phyloP scores from a whole-genome alignment of 2,329 filamentous ascomycete genomes.

The Aspergillus brunneoviolaceus region DNA sequence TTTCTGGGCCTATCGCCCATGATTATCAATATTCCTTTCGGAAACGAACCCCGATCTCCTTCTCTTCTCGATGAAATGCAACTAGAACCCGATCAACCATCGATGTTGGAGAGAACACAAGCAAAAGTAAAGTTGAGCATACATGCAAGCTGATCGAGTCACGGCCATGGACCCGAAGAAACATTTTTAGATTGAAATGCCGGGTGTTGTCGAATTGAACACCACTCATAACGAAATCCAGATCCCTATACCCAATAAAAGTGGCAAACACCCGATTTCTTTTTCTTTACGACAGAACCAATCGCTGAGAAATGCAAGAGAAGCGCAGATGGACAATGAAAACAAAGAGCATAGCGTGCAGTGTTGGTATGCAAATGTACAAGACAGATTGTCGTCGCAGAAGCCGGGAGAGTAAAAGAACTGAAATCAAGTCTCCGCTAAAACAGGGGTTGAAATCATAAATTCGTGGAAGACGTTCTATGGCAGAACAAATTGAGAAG shows the following conservation, averaged over 20 bases:
- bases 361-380: slow-evolving; percentile 15
- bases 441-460: slow-evolving; percentile 22
- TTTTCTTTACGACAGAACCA: slow-evolving; percentile 20
- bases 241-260: slow-evolving; percentile 17
- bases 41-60: not conserved
- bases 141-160: too few species aligned
- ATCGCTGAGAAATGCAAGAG: slow-evolving; percentile 28
- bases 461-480: slow-evolving; percentile 28
- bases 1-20: too few species aligned
- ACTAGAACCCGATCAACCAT: slow-evolving; percentile 9
- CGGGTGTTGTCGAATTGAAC: slow-evolving; percentile 15
- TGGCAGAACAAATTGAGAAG: slow-evolving; percentile 15
- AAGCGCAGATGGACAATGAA: slow-evolving; percentile 10
- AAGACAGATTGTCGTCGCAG: slow-evolving; percentile 16
- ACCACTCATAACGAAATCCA: slow-evolving; percentile 18
- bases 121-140: not conserved
- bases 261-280: slow-evolving; percentile 17
- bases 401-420: slow-evolving; percentile 13
- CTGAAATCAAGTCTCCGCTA: slow-evolving; percentile 11
- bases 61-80: slow-evolving; percentile 13
- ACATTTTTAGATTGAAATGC: slow-evolving; percentile 6
- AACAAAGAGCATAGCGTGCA: slow-evolving; percentile 10
- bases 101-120: slow-evolving; percentile 1
- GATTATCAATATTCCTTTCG: not conserved
- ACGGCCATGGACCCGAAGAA: slow-evolving; percentile 4